Base-by-base conservation (phyloP, 148 eudicot genomes). In the Fagopyrum homotropicum region DNA sequence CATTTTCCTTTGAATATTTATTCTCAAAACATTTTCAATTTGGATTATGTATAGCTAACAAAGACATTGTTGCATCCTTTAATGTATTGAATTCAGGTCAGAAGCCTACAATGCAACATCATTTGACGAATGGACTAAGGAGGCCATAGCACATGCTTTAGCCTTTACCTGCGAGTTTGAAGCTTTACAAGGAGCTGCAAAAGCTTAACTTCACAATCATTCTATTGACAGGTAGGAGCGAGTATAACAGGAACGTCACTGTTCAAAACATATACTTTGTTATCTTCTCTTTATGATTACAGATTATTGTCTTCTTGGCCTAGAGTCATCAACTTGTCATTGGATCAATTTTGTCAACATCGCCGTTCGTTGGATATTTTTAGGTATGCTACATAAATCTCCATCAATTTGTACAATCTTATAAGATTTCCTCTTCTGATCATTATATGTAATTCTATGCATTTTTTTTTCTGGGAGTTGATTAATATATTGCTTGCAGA, bases 181-280 rank as follows among this genome's bases (percentile, higher is more conserved):
- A 81, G 55, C 79, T 93, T 70, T 93, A 93, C 84, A 84, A 84
- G 55, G 86, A 89, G 78, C 84, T 93, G 48, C 84, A 89, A 71
- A 40, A 82, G 77, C 83, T 87, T 4, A 94, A 97, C 14, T 85
- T 93, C 77, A 91, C 80, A 12, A 83, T 91, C 77, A 79, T 93
- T 79, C 77, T 93, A 35, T 81, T 93, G 77, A 93, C 98, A 50
- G 97, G 98, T 8, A 86, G 98, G 43, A 76, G 45, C 71, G 95
- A 93, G 78, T 47, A 45, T 78, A 85, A 79, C 76, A 84, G 98
- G 81, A 82, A 84, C 17, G 76, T 57, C 52, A 93, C 97, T 1
- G 88, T 69, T 52, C 72, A 77, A 51, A 88, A 88, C 83, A 85
- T 93, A 55, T 51, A 14, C 11, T 59, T 64, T 74, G 85, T 22